Conservation (phyloP, 2,329 filamentous ascomycete species). For the Colletotrichum liriopes region DNA sequence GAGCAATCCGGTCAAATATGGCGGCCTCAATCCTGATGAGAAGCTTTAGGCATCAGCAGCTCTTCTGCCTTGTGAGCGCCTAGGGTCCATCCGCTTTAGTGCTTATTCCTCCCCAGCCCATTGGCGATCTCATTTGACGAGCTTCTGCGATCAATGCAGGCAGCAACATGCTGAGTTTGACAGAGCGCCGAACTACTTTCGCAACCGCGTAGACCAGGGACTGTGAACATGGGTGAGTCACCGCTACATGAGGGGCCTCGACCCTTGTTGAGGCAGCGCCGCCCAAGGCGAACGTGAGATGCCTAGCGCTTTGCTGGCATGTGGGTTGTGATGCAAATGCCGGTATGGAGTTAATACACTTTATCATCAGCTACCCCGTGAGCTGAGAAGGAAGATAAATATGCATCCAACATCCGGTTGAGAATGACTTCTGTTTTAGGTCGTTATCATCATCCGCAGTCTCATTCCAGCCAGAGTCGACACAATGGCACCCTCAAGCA, state of each 20-base stretch:
- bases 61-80: conserved; percentile 19
- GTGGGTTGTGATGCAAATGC: too few species aligned
- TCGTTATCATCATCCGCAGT: neutral
- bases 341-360: conserved; percentile 5
- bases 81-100: conserved; percentile 6
- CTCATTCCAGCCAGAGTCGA: neutral
- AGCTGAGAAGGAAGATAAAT: conserved; percentile 5
- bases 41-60: neutral
- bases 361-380: neutral
- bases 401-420: neutral
- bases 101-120: conserved; percentile 2
- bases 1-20: conserved; percentile 16
- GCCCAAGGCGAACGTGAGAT: neutral
- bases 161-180: conserved; percentile 21
- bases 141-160: neutral
- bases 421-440: neutral
- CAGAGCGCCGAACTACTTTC: neutral
- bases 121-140: conserved; percentile 6
- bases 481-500: conserved; percentile 34
- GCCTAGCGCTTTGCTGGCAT: neutral
- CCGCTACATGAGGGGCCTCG: conserved; percentile 14
- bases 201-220: neutral
- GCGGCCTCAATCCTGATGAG: conserved; percentile 9
- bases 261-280: conserved; percentile 18
- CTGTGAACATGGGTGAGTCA: conserved; percentile 34